Base-by-base conservation (phyloP, 2,329 filamentous ascomycete genomes). In the Tricladium varicosporioides region DNA sequence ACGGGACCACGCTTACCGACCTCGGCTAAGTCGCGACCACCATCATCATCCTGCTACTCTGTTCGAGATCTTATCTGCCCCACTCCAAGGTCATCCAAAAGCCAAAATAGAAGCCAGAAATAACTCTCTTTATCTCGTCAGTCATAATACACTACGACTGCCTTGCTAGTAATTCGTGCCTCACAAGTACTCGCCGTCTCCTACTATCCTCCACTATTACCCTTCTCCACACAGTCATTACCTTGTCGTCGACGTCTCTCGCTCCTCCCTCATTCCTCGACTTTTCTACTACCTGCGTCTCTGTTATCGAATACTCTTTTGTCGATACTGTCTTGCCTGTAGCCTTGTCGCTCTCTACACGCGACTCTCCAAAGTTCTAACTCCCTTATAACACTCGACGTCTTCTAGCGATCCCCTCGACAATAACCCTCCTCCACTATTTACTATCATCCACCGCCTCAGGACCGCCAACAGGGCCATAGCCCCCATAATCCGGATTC, bases 401-500 rank as follows among this genome's bases (percentile, higher is more conserved):
- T 19, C 44, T 44, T n/a, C 36, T 45, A 14, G 11, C 13, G 15
- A 50, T 40, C 40, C 32, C 32, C n/a, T 50, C 27, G 10, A 18
- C 15, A 36, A 40, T 19, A 42, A 50, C 18, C 32, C 27, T 7
- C 48, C 14, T 16, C 48, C 5, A 10, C 11, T 42, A 10, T 40
- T 9, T n/a, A 14, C 51, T 33, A 16, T 15, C 14, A 10, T 40
- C 15, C 22, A 14, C 51, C 43, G 10, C 27, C 14, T 11, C 18
- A 15, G 15, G 5, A 50, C 48, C 48, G 3, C 48, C 9, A 19
- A 58, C 19, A 51, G 44, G 54, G 57, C 47, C n/a, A 59, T 61
- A 51, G 53, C 53, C 36, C 50, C 51, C 33, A 53, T 15, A 2
- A 61, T 57, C 36, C 49, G 43, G 47, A 45, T 59, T 32, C 57